Base-by-base conservation (phyloP, 2,329 filamentous ascomycete species). In the Blumeria hordei region DNA sequence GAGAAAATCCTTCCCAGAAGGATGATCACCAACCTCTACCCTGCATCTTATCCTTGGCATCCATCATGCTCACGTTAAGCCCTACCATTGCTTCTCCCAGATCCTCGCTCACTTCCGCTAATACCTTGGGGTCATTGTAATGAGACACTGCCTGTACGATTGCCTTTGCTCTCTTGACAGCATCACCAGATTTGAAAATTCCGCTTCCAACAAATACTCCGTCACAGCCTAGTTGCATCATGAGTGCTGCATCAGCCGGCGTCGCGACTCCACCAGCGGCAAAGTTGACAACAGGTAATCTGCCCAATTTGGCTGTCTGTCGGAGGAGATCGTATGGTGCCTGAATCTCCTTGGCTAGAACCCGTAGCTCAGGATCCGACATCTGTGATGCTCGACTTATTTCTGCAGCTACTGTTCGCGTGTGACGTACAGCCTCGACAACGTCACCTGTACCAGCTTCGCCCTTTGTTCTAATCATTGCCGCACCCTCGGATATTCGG, bases 261-360 rank as follows among this genome's bases (percentile, higher is more conserved):
- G 92, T 98, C n/a, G 92, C 92, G n/a, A 98, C 85, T 56, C 92
- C 92, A n/a, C 92, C 92, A 3, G 92, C 92, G 0, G 92, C 92
- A 63, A 98, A 96, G 74, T 96, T 96, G 60, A 98, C 92, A 0
- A 96, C 90, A 2, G 92, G 92, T 55, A 98, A 73, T 53, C 92
- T 76, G 45, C 88, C 88, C 60, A 93, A 74, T 72, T 88, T 80
- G 1, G 88, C 90, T 0, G 86, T 90, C 74, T 94, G 80, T 68
- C 81, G 83, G 36, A 98, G 76, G 58, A 98, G 73, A 8, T 79
- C 77, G 57, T 80, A 85, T 56, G 92, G 83, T 55, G 78, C 81
- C 59, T 82, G 84, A 52, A 95, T 75, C 66, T 93, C 82, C 62
- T 88, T 82, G 6, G 90, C 90, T 57, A 88, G 74, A 43, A 81